These are phyloP conservation scores for Acacia concinna DNA, from an alignment of 331 rosid species.

Conservation along the genomic window DNA sequence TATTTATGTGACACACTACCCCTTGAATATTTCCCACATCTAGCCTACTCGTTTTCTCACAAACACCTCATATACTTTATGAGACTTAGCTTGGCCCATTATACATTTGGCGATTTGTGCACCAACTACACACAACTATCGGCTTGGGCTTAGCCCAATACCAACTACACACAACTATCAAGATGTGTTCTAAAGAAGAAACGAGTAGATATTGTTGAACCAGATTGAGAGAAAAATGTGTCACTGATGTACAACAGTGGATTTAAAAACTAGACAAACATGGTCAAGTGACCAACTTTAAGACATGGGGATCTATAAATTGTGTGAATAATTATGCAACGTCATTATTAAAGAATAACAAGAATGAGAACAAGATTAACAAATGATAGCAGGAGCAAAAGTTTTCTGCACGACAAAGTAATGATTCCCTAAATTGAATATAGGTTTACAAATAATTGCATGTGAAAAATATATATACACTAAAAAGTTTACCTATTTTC, in stretches of 20 bases:
- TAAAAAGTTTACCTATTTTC: constrained; percentile 68
- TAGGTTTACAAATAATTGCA: background rate
- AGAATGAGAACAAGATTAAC: constrained; percentile 26
- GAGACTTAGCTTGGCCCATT: background rate
- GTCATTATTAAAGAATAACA: background rate
- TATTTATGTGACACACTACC: background rate
- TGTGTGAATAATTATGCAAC: constrained; percentile 1
- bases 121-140: background rate
- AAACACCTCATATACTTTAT: background rate
- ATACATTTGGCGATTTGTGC: background rate
- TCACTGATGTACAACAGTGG: background rate
- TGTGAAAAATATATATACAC: background rate
- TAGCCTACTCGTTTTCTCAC: background rate
- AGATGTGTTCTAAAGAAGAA: background rate
- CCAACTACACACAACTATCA: background rate
- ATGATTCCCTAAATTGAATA: constrained; percentile 18
- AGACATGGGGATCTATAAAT: constrained; percentile 4
- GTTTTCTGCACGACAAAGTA: constrained; percentile 13
- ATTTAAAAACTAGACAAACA: constrained; percentile 10
- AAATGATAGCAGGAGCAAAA: background rate
- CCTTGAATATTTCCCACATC: background rate
- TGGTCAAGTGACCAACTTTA: constrained; percentile 10
- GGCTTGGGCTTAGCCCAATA: background rate
- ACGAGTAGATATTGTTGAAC: background rate
- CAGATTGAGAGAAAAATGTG: constrained; percentile 2